Evolutionary conservation across 177 flowering plant species (phyloP).

Genomic region (Telopea speciosissima): DNA sequence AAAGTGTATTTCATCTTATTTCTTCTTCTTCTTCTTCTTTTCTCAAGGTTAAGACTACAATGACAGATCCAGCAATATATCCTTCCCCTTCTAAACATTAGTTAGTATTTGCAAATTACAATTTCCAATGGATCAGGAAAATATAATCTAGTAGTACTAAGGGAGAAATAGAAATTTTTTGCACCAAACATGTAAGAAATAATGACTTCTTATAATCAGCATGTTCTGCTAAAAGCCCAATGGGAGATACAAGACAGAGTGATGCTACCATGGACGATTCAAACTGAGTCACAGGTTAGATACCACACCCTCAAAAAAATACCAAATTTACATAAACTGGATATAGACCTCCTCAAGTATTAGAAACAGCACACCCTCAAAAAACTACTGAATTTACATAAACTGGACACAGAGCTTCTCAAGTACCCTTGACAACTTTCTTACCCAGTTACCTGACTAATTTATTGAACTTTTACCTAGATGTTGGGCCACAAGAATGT

Average conservation of each 20-base stretch:
- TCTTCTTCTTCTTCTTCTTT: background rate
- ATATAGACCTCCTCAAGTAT: too few species aligned
- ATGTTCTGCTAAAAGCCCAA: constrained; percentile 14
- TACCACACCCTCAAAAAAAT: background rate
- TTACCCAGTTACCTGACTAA: constrained; percentile 5
- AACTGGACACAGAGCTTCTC: constrained; percentile 33
- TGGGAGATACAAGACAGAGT: background rate
- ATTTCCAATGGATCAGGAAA: background rate
- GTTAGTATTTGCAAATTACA: background rate
- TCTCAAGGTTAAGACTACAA: background rate
- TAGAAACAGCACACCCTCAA: background rate
- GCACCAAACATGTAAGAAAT: background rate
- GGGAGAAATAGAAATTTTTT: background rate
- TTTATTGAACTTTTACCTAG: constrained; percentile 14
- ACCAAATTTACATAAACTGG: constrained; percentile 4
- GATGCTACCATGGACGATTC: constrained; percentile 2
- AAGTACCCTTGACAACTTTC: constrained; percentile 23
- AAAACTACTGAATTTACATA: constrained; percentile 6
- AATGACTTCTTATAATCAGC: background rate
- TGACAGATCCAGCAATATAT: background rate
- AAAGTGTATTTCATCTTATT: background rate
- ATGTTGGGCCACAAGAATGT: constrained; percentile 28
- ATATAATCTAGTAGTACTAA: too few species aligned
- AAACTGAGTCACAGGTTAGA: background rate
- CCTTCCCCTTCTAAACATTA: background rate